Base-by-base conservation (phyloP, 148 eudicot species). In the Cornus florida region DNA sequence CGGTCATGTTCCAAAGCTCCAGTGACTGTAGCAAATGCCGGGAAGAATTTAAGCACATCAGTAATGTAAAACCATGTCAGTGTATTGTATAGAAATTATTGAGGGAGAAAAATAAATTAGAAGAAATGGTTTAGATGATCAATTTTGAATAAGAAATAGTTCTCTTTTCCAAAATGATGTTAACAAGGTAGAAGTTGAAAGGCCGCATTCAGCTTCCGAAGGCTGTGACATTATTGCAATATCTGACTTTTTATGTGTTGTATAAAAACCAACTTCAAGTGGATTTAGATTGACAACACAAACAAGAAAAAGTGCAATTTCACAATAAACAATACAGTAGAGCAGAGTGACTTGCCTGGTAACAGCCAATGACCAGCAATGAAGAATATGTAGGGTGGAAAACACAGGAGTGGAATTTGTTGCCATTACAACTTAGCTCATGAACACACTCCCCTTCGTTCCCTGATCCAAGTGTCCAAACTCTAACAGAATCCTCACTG, bases 1-100 rank as follows among this genome's bases (percentile, higher is more conserved):
- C 95, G n/a, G 80, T 80, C 88, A 88, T 88, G 85, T 92, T 81
- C 95, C 96, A 92, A 2, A 92, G 82, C 80, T 90, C 96, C 80
- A 92, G 77, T 79, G 81, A 85, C 96, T 92, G 82, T 19, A 70
- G 35, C 23, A 43, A 14, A 72, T 4, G 56, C 59, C 43, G 48
- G 6, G 8, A 43, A 71, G n/a, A 5, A 17, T 38, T 53, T 16
- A 71, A 67, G 13, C 46, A 0, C 72, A 67, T 38, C 71, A 48
- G n/a, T 14, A 32, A 13, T 38, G 33, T 33, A 22, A 43, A 38
- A 17, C 23, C 23, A 60, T 35, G 10, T 39, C 38, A 5, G 2
- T 33, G 11, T 17, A 53, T 13, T 32, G 67, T 17, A 38, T 32
- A 10, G 6, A 59, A 33, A 4, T 2, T 35, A 4, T 35, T 35